phyloP scores from a whole-genome alignment of 306 rosid species.

The Quercus glauca region DNA sequence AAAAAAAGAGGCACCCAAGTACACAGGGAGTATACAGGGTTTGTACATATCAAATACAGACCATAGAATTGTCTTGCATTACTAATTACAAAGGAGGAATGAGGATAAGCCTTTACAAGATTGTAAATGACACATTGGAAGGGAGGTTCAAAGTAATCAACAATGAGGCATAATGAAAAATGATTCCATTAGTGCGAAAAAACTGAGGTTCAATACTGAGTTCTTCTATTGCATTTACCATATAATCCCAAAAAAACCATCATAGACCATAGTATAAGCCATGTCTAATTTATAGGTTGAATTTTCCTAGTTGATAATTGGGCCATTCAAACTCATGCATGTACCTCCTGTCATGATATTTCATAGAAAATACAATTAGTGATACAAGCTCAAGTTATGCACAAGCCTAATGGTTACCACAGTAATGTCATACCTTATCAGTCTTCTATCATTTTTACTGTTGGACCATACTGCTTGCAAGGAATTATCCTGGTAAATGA shows the following conservation, averaged over 20 bases:
- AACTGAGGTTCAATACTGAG: not conserved
- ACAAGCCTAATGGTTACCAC: not conserved
- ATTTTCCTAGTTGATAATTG: not conserved
- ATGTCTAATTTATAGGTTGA: not conserved
- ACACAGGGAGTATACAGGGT: too few relatives aligned
- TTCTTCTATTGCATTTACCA: not conserved
- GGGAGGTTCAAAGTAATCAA: not conserved
- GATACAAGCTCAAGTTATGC: not conserved
- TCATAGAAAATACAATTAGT: not conserved
- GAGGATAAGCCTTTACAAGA: not conserved
- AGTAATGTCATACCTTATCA: constrained; percentile 32
- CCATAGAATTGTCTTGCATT: not conserved
- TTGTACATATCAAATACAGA: not conserved
- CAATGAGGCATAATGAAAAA: not conserved
- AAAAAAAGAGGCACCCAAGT: too few relatives aligned
- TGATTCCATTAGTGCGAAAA: not conserved
- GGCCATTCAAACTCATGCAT: not conserved
- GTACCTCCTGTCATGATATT: not conserved
- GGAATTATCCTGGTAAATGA: constrained; percentile 58
- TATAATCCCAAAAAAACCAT: not conserved
- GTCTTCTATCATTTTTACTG: constrained; percentile 17
- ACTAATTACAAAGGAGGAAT: not conserved
- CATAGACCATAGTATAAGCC: not conserved
- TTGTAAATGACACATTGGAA: not conserved
- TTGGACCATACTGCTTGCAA: constrained; percentile 70